Evolutionary conservation across 2,329 filamentous ascomycete species (phyloP).

Genomic region (Colletotrichum cereale): DNA sequence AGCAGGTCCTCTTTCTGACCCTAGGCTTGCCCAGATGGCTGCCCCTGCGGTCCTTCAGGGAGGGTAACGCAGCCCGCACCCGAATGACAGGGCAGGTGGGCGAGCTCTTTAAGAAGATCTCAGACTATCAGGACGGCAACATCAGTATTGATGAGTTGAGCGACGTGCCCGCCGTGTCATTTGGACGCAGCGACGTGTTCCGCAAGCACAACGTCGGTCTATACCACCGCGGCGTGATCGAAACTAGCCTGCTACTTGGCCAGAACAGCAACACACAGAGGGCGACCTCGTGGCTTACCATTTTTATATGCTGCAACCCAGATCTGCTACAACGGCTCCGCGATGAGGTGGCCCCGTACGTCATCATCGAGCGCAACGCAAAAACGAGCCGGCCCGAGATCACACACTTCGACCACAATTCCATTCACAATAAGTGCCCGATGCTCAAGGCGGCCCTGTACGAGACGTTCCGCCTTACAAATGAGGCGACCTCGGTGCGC

Average conservation of each 20-base stretch:
- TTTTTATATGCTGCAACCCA: neutral
- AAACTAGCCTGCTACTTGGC: neutral
- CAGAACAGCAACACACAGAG: neutral
- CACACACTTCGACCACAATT: neutral
- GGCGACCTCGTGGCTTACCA: neutral
- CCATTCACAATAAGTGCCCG: neutral
- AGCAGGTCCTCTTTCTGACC: neutral
- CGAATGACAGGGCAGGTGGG: neutral
- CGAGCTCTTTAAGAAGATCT: neutral
- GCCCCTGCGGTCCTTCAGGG: neutral
- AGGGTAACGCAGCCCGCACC: neutral
- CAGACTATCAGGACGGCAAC: neutral
- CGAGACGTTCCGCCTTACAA: neutral
- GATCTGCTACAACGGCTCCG: neutral
- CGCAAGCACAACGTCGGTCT: neutral
- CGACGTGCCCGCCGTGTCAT: neutral
- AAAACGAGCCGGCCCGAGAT: neutral
- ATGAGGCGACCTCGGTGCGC: neutral
- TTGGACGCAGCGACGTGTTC: neutral
- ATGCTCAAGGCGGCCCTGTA: neutral
- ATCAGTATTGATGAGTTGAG: neutral
- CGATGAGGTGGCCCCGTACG: neutral
- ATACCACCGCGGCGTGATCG: neutral
- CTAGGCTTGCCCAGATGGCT: neutral
- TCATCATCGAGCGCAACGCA: neutral